Evolutionary conservation across 768 basidiomycete species (phyloP).

Genomic region (Dictyophora rubrovolvata): DNA sequence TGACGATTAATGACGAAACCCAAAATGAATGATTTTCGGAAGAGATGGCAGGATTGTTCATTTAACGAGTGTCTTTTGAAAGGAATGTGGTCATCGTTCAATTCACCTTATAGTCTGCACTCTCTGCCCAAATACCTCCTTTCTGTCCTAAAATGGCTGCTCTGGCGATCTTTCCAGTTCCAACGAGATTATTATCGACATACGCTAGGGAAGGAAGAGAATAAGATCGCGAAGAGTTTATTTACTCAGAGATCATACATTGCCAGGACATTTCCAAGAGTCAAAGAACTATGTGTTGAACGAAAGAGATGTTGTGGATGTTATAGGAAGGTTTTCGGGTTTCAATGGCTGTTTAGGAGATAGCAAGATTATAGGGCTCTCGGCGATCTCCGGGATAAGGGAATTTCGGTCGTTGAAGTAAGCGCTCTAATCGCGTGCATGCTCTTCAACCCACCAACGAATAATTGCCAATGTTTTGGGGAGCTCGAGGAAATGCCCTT

Average conservation of each 20-base stretch:
- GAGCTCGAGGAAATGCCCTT: too few relatives aligned
- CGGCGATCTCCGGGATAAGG: constrained; percentile 10
- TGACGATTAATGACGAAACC: neutral
- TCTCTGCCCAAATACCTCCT: constrained; percentile 71
- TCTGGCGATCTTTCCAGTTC: constrained; percentile 56
- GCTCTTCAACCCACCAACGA: too few relatives aligned
- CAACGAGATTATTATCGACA: constrained; percentile 74
- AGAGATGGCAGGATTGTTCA: neutral
- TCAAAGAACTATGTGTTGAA: neutral
- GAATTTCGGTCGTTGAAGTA: neutral
- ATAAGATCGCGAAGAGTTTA: neutral
- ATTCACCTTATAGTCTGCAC: constrained; percentile 49
- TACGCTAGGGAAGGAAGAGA: constrained; percentile 40
- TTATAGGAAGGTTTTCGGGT: neutral
- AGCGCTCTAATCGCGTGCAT: too few relatives aligned
- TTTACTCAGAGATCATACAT: constrained; percentile 27
- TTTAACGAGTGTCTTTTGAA: neutral
- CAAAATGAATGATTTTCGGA: neutral
- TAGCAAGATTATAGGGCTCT: neutral
- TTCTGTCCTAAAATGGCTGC: constrained; percentile 68
- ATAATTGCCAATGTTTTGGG: too few relatives aligned
- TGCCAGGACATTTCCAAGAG: constrained; percentile 55
- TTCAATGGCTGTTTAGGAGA: neutral
- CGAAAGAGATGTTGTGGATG: neutral
- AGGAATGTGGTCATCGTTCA: neutral